Evolutionary conservation across 331 rosid genomes (phyloP).

Genomic region (Malus hybrid): DNA sequence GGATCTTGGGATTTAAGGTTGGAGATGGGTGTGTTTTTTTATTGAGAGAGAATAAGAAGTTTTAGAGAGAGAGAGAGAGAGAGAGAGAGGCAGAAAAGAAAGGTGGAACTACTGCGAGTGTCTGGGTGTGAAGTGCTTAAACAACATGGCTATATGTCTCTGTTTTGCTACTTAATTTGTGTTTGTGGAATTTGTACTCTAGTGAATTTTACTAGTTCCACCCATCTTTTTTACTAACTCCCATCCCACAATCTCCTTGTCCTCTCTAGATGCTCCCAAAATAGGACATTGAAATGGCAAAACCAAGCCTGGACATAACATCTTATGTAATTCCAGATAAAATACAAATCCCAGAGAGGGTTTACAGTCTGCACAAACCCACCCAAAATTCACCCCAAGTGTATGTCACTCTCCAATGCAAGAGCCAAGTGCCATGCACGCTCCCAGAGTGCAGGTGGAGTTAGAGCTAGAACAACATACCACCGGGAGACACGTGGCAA

Average conservation of each 20-base stretch:
- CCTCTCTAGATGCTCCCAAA: not conserved
- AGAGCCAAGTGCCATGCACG: not conserved
- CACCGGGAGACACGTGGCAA: constrained; percentile 26
- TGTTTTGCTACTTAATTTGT: constrained; percentile 5
- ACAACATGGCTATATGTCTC: constrained; percentile 27
- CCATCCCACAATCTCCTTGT: not conserved
- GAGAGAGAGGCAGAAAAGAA: constrained; percentile 28
- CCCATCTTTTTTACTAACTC: not conserved
- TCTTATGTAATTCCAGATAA: not conserved
- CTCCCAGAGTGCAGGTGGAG: not conserved
- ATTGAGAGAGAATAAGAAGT: not conserved
- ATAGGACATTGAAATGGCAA: not conserved
- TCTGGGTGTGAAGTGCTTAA: constrained; percentile 29
- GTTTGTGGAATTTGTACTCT: constrained; percentile 7
- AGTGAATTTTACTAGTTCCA: constrained; percentile 10
- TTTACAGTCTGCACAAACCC: not conserved
- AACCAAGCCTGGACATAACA: not conserved
- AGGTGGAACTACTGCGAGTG: not conserved
- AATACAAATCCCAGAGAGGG: not conserved
- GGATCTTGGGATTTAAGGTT: not conserved
- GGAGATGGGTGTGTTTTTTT: not conserved
- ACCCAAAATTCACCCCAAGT: not conserved
- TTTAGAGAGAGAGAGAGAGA: constrained; percentile 4
- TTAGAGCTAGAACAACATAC: not conserved
- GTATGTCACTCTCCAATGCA: not conserved